A percentile compares a stretch with the other conserved stretches of the same genome.
Evolutionary conservation across 352 stramenopile species (phyloP).

Genomic region (Globisporangium nunn): DNA sequence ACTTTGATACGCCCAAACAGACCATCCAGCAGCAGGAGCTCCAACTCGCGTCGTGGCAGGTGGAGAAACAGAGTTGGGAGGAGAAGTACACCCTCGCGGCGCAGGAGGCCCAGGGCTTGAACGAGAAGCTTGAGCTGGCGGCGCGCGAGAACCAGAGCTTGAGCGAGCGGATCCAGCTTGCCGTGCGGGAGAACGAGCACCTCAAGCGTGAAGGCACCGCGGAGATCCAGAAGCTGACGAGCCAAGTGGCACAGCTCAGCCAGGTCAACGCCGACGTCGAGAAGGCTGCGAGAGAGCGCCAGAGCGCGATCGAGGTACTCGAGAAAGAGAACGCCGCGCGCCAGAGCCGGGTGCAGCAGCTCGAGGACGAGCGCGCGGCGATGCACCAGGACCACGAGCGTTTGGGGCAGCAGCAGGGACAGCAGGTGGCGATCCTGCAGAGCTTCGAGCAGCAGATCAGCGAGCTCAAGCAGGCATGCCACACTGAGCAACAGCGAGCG

Average conservation of each 20-base stretch:
- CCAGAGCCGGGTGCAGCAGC: slow-evolving; percentile 31
- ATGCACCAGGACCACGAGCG: slow-evolving; percentile 36
- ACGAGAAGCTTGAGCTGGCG: slow-evolving; percentile 59
- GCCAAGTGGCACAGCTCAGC: slow-evolving; percentile 40
- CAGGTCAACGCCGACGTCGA: slow-evolving; percentile 46
- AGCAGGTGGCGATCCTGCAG: slow-evolving; percentile 32
- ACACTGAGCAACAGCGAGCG: slow-evolving; percentile 23
- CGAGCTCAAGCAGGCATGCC: slow-evolving; percentile 34
- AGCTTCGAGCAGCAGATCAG: slow-evolving; percentile 33
- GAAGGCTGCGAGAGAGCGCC: slow-evolving; percentile 31
- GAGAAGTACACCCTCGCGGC: slow-evolving; percentile 62
- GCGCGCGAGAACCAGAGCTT: slow-evolving; percentile 48
- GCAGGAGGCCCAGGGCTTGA: slow-evolving; percentile 52
- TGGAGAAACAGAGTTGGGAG: slow-evolving; percentile 74
- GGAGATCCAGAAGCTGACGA: slow-evolving; percentile 44
- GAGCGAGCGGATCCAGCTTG: slow-evolving; percentile 64
- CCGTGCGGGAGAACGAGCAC: slow-evolving; percentile 37
- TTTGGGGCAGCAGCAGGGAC: slow-evolving; percentile 28
- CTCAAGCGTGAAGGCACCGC: slow-evolving; percentile 44
- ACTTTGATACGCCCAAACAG: slow-evolving; percentile 4
- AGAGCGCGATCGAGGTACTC: slow-evolving; percentile 24
- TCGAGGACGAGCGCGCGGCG: slow-evolving; percentile 33
- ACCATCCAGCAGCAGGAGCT: slow-evolving; percentile 58
- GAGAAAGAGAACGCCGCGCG: slow-evolving; percentile 36
- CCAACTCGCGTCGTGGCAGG: slow-evolving; percentile 36